Evolutionary conservation across 2,329 filamentous ascomycete species (phyloP).

Genomic region (Zymoseptoria tritici): DNA sequence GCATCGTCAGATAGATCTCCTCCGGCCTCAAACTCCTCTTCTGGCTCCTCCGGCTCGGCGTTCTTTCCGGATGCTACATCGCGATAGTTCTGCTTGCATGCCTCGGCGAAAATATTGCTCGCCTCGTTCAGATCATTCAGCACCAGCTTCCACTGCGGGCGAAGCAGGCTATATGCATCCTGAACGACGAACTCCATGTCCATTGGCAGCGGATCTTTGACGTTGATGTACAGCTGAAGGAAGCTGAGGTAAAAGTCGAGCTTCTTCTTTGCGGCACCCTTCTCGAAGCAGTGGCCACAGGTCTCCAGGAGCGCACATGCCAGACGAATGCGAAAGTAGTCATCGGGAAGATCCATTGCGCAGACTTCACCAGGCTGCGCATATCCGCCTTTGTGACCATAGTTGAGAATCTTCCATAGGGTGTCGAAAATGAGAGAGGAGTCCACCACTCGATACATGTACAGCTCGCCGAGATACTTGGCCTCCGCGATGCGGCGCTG

Average conservation of each 20-base stretch:
- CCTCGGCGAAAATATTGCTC: conserved; percentile 71
- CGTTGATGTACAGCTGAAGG: conserved; percentile 92
- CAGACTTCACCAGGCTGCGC: conserved; percentile 72
- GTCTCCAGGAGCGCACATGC: conserved; percentile 87
- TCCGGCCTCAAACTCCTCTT: conserved; percentile 31
- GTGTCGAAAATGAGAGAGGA: conserved; percentile 92
- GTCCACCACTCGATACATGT: conserved; percentile 96
- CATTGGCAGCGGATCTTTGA: conserved; percentile 85
- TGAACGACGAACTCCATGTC: conserved; percentile 96
- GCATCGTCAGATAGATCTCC: conserved; percentile 62
- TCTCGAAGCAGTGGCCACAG: conserved; percentile 92
- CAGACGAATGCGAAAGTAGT: conserved; percentile 91
- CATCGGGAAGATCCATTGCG: conserved; percentile 77
- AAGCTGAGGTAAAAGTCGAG: conserved; percentile 95
- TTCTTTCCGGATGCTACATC: conserved; percentile 62
- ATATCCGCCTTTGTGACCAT: conserved; percentile 76
- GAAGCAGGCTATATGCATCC: conserved; percentile 75
- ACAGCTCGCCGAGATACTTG: conserved; percentile 92
- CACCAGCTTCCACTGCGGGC: conserved; percentile 88
- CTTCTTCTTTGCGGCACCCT: conserved; percentile 90
- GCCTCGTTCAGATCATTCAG: conserved; percentile 70
- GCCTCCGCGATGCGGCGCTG: conserved; percentile 91
- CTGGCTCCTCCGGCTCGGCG: conserved; percentile 60
- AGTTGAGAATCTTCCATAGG: conserved; percentile 88
- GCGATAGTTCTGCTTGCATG: conserved; percentile 86